Conservation (phyloP, 176 grass and related monocot species). For the Ampelocalamus luodianensis region DNA sequence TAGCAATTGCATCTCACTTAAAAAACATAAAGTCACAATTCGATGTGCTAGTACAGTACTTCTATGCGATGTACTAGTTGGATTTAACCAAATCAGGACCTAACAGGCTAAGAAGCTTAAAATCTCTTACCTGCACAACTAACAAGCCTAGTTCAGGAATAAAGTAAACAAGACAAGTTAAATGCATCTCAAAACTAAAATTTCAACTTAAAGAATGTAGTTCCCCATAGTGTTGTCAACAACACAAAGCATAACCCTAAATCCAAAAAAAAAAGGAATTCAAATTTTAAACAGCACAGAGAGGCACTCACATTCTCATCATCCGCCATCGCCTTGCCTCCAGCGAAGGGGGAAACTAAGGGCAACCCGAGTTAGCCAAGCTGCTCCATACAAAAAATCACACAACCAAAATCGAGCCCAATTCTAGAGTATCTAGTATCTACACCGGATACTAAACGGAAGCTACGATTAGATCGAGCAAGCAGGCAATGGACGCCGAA, state of each 20-base stretch:
- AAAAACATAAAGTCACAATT: not conserved
- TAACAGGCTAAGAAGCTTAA: not conserved
- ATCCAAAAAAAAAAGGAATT: not conserved
- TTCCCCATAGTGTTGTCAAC: not conserved
- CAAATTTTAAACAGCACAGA: not conserved
- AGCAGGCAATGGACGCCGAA: not conserved
- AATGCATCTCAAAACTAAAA: not conserved
- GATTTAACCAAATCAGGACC: not conserved
- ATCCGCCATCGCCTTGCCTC: slow-evolving; percentile 34
- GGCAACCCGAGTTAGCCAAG: slow-evolving; percentile 29
- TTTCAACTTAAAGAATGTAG: not conserved
- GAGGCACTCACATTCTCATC: slow-evolving; percentile 43
- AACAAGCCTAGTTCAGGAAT: not conserved
- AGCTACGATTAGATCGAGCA: not conserved
- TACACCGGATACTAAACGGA: not conserved
- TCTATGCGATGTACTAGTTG: not conserved
- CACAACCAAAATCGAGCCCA: not conserved
- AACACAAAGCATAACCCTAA: not conserved
- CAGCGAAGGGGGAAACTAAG: slow-evolving; percentile 24
- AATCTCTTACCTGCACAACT: not conserved
- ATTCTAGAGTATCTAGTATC: not conserved
- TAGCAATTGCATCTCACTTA: not conserved
- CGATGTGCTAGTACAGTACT: not conserved
- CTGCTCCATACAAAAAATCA: not conserved
- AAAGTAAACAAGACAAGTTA: slow-evolving; percentile 1